Conservation (phyloP, 2,329 filamentous ascomycete species). For the Rhinocladiella mackenziei region DNA sequence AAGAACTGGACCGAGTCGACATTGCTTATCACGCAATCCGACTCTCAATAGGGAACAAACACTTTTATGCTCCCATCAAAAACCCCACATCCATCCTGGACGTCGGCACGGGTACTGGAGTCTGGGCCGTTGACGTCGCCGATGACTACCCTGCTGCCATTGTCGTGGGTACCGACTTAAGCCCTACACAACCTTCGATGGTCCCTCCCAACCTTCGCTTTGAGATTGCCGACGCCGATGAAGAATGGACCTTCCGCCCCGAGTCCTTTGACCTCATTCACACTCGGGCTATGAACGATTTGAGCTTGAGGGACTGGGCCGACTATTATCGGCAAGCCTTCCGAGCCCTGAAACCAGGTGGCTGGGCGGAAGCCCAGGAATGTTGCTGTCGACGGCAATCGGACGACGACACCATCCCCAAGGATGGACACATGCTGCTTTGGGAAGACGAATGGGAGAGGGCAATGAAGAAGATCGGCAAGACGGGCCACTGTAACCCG, state of each 20-base stretch:
- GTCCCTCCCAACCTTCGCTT: conserved; percentile 55
- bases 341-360: conserved; percentile 36
- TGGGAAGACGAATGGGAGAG: conserved; percentile 12
- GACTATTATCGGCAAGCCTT: conserved; percentile 10
- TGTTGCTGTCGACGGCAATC: conserved; percentile 6
- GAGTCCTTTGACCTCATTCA: conserved; percentile 57
- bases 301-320: conserved; percentile 13
- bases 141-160: no score
- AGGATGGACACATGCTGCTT: background rate
- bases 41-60: conserved; percentile 22
- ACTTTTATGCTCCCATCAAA: conserved; percentile 34
- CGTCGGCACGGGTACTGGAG: conserved; percentile 56
- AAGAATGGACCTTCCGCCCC: conserved; percentile 54
- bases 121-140: no score
- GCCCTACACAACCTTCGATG: conserved; percentile 40
- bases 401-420: conserved; percentile 14
- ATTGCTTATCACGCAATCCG: conserved; percentile 33
- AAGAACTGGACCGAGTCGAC: conserved; percentile 38
- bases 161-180: conserved; percentile 37
- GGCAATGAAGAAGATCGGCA: conserved; percentile 11
- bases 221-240: conserved; percentile 56
- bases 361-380: conserved; percentile 38
- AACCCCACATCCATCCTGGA: conserved; percentile 48
- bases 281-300: conserved; percentile 15
- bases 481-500: conserved; percentile 11